Conservation (phyloP, 345 rosid species). For the Pistacia vera region DNA sequence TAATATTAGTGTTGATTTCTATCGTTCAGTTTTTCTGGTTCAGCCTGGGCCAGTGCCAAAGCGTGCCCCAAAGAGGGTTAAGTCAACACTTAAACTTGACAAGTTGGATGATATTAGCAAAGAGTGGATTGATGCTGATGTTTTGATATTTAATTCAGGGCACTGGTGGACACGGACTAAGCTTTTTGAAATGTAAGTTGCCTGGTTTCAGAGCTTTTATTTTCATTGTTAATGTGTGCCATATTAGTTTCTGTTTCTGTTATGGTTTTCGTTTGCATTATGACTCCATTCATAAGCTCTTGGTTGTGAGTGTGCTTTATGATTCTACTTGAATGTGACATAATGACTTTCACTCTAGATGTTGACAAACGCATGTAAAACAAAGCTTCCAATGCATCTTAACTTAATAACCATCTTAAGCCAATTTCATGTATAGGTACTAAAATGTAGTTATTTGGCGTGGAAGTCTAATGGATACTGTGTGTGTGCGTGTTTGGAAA, state of each 20-base stretch:
- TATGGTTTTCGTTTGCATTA: background rate
- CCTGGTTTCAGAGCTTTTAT: background rate
- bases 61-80: conserved; percentile 69
- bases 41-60: conserved; percentile 51
- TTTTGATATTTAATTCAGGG: conserved; percentile 67
- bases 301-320: background rate
- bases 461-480: too few relatives aligned
- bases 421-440: background rate
- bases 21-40: conserved; percentile 69
- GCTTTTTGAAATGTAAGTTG: conserved; percentile 71
- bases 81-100: conserved; percentile 52
- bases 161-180: conserved; percentile 81
- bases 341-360: background rate
- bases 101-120: conserved; percentile 62
- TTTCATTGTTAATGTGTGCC: background rate
- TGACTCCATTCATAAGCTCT: background rate
- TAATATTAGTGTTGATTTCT: conserved; percentile 58
- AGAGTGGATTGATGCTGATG: conserved; percentile 74
- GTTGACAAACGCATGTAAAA: background rate
- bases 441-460: background rate
- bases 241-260: background rate
- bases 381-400: background rate
- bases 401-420: background rate
- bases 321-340: background rate
- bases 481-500: background rate